A percentile compares a stretch with the other conserved stretches of the same genome.
These are phyloP conservation scores for Phytopythium sindhum DNA, from an alignment of 352 stramenopile species.

Conservation along the genomic window DNA sequence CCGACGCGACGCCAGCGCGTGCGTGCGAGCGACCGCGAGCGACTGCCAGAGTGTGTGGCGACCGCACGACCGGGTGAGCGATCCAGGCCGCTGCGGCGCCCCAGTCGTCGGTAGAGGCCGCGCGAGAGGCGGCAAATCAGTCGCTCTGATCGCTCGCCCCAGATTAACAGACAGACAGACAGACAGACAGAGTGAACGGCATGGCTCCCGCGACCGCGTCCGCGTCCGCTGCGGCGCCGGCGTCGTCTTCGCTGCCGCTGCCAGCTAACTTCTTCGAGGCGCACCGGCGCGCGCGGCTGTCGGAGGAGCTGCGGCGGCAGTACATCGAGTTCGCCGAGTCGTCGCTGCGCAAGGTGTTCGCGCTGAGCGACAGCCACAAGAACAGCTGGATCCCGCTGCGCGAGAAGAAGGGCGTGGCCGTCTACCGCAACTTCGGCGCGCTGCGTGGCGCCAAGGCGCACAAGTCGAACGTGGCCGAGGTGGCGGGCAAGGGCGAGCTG, in stretches of 20 bases:
- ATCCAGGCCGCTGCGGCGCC: no score
- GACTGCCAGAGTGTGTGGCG: no score
- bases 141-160: no score
- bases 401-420: slow-evolving; percentile 79
- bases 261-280: slow-evolving; percentile 76
- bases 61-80: no score
- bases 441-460: slow-evolving; percentile 48
- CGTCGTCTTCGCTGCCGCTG: slow-evolving; percentile 64
- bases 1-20: no score
- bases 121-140: no score
- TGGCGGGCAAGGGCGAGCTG: slow-evolving; percentile 67
- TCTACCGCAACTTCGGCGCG: slow-evolving; percentile 78
- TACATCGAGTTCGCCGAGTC: slow-evolving; percentile 80
- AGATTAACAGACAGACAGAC: neutral
- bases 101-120: no score
- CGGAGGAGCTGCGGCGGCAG: slow-evolving; percentile 65
- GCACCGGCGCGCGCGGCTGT: slow-evolving; percentile 38
- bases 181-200: neutral
- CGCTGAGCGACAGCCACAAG: slow-evolving; percentile 71
- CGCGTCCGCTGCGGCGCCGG: neutral
- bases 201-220: neutral
- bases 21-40: no score
- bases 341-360: slow-evolving; percentile 83
- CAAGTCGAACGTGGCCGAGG: slow-evolving; percentile 79
- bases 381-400: slow-evolving; percentile 84